Conservation (phyloP, 331 rosid species). For the Cydonia oblonga region DNA sequence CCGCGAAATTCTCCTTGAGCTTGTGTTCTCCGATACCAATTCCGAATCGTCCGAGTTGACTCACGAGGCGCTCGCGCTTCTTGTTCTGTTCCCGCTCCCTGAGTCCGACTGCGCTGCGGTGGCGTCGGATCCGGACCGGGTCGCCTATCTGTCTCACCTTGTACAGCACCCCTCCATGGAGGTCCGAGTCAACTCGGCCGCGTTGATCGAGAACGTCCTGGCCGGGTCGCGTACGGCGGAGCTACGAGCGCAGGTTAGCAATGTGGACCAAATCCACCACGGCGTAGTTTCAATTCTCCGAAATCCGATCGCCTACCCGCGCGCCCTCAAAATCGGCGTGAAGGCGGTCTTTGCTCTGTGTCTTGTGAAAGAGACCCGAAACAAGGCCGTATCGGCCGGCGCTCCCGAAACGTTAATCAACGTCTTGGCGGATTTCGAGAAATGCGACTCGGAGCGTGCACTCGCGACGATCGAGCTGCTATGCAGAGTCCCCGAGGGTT, state of each 20-base stretch:
- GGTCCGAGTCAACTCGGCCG: slow-evolving; percentile 69
- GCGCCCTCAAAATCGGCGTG: slow-evolving; percentile 64
- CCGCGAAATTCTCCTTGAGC: slow-evolving; percentile 23
- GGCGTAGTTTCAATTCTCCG: slow-evolving; percentile 60
- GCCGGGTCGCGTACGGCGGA: slow-evolving; percentile 64
- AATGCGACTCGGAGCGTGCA: slow-evolving; percentile 75
- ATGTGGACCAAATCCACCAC: slow-evolving; percentile 50
- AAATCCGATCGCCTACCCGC: slow-evolving; percentile 40
- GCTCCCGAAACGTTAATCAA: slow-evolving; percentile 59
- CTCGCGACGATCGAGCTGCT: slow-evolving; percentile 74
- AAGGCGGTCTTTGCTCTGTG: slow-evolving; percentile 74
- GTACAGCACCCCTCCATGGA: slow-evolving; percentile 37
- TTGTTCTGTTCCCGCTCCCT: slow-evolving; percentile 47
- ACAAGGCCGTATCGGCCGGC: slow-evolving; percentile 62
- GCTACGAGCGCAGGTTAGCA: slow-evolving; percentile 48
- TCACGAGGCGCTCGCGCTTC: slow-evolving; percentile 57
- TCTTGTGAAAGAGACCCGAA: slow-evolving; percentile 61
- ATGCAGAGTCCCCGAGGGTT: slow-evolving; percentile 57
- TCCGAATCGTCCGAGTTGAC: slow-evolving; percentile 34
- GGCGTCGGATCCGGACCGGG: slow-evolving; percentile 36
- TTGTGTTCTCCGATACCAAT: slow-evolving; percentile 24
- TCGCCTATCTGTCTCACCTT: slow-evolving; percentile 32
- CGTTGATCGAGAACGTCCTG: slow-evolving; percentile 48
- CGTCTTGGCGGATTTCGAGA: slow-evolving; percentile 66
- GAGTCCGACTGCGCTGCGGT: slow-evolving; percentile 51